Conservation (phyloP, 2,329 filamentous ascomycete species). For the Xenosphaeropsis pyriputrescens region DNA sequence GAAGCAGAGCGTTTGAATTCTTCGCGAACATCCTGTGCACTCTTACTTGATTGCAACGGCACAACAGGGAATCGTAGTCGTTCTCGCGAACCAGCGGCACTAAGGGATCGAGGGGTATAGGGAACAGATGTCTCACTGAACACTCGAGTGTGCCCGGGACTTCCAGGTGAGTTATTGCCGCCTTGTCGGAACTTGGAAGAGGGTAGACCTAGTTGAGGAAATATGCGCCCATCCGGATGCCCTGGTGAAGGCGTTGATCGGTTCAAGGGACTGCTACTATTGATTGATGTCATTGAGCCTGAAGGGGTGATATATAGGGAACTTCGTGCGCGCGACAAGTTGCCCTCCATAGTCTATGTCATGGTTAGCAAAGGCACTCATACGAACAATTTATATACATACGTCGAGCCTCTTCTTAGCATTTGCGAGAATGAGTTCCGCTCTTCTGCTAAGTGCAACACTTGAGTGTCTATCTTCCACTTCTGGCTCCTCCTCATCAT, state of each 20-base stretch:
- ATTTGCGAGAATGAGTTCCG: slow-evolving; percentile 83
- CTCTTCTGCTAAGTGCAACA: slow-evolving; percentile 62
- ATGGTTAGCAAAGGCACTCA: slow-evolving; percentile 5
- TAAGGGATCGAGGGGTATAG: slow-evolving; percentile 40
- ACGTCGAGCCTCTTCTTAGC: slow-evolving; percentile 82
- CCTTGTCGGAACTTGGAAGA: slow-evolving; percentile 10
- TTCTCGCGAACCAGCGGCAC: slow-evolving; percentile 25
- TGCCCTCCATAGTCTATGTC: slow-evolving; percentile 77
- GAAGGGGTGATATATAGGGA: slow-evolving; percentile 41
- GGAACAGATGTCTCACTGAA: slow-evolving; percentile 34
- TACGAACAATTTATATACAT: slow-evolving; percentile 21
- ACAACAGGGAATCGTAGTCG: too few relatives aligned
- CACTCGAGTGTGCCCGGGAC: slow-evolving; percentile 39
- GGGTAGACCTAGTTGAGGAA: slow-evolving; percentile 7
- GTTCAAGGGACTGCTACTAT: slow-evolving; percentile 21
- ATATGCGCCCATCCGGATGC: slow-evolving; percentile 6
- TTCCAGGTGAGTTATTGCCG: slow-evolving; percentile 9
- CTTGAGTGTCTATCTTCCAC: slow-evolving; percentile 55
- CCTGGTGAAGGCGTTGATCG: slow-evolving; percentile 16
- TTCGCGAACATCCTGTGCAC: too few relatives aligned
- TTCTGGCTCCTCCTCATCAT: slow-evolving; percentile 11
- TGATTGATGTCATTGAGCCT: slow-evolving; percentile 28
- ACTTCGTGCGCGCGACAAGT: slow-evolving; percentile 64
- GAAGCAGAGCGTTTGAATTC: too few relatives aligned
- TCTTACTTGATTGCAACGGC: too few relatives aligned